A percentile compares a stretch with the other conserved stretches of the same genome.
These are phyloP conservation scores for Aspergillus brasiliensis DNA, from an alignment of 2,329 filamentous ascomycete genomes.

Conservation along the genomic window DNA sequence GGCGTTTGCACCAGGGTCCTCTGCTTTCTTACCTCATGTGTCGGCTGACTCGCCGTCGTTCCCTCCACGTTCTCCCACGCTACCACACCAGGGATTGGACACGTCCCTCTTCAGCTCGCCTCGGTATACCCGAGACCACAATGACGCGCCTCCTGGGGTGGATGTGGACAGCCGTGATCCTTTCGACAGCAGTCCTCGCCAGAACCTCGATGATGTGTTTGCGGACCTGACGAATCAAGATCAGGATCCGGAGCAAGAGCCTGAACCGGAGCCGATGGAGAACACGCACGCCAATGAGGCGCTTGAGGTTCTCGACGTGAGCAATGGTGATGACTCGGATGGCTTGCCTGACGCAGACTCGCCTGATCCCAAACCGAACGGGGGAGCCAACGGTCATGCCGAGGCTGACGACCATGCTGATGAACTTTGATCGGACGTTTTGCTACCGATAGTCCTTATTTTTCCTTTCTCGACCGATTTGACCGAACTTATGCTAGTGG, in stretches of 20 bases:
- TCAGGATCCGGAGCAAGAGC: conserved; percentile 33
- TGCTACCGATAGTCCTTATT: neutral
- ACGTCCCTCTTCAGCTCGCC: conserved; percentile 47
- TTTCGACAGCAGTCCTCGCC: conserved; percentile 44
- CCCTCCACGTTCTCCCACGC: conserved; percentile 42
- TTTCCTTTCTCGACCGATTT: neutral
- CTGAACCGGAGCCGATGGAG: conserved; percentile 38
- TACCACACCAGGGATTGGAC: conserved; percentile 38
- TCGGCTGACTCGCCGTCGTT: conserved; percentile 41
- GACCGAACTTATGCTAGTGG: neutral
- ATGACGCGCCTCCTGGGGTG: conserved; percentile 34
- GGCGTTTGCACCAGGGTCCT: conserved; percentile 38
- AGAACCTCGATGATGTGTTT: conserved; percentile 48
- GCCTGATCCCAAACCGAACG: conserved; percentile 25
- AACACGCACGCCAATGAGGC: conserved; percentile 52
- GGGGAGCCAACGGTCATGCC: conserved; percentile 24
- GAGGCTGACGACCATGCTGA: conserved; percentile 13
- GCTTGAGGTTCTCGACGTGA: conserved; percentile 46
- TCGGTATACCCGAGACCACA: conserved; percentile 38
- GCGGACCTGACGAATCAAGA: conserved; percentile 51
- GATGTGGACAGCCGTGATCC: conserved; percentile 35
- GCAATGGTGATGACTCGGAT: conserved; percentile 36
- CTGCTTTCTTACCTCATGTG: conserved; percentile 42
- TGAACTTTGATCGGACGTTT: conserved; percentile 4
- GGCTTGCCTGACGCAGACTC: conserved; percentile 30